phyloP scores from a whole-genome alignment of 2,329 filamentous ascomycete genomes.

The Penicillium olsonii region DNA sequence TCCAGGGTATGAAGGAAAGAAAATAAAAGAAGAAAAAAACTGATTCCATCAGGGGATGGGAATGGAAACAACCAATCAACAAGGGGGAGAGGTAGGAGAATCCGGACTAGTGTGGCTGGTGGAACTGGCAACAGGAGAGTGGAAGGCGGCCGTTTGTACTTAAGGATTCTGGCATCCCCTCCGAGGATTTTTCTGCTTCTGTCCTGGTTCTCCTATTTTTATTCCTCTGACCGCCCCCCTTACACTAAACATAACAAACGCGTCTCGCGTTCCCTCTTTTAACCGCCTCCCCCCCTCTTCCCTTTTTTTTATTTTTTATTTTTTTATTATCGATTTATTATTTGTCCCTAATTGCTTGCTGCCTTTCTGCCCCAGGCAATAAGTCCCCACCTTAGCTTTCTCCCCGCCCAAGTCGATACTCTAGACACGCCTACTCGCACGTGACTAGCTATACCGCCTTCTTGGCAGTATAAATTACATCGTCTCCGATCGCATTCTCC shows the following conservation, averaged over 20 bases:
- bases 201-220: conserved; percentile 22
- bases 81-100: conserved; percentile 12
- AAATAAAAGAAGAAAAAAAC: conserved; percentile 4
- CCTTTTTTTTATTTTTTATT: conserved; percentile 16
- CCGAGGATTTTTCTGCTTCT: conserved; percentile 24
- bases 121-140: conserved; percentile 21
- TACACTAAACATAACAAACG: conserved; percentile 20
- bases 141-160: conserved; percentile 24
- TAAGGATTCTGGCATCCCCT: conserved; percentile 30
- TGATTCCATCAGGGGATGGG: conserved; percentile 17
- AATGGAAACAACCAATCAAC: conserved; percentile 17
- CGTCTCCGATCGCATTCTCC: conserved; percentile 42
- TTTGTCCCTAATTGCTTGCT: conserved; percentile 11
- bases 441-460: conserved; percentile 37
- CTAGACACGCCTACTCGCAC: conserved; percentile 31
- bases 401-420: background rate
- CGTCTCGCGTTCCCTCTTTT: conserved; percentile 18
- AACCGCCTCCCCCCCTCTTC: conserved; percentile 15
- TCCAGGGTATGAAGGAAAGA: background rate
- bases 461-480: conserved; percentile 48
- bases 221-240: conserved; percentile 15
- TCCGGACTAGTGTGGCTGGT: conserved; percentile 20
- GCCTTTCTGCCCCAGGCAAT: conserved; percentile 13
- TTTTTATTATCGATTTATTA: conserved; percentile 9
- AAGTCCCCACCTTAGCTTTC: background rate